Conservation (phyloP, 495 filamentous ascomycete genomes). For the Aspergillus hancockii region DNA sequence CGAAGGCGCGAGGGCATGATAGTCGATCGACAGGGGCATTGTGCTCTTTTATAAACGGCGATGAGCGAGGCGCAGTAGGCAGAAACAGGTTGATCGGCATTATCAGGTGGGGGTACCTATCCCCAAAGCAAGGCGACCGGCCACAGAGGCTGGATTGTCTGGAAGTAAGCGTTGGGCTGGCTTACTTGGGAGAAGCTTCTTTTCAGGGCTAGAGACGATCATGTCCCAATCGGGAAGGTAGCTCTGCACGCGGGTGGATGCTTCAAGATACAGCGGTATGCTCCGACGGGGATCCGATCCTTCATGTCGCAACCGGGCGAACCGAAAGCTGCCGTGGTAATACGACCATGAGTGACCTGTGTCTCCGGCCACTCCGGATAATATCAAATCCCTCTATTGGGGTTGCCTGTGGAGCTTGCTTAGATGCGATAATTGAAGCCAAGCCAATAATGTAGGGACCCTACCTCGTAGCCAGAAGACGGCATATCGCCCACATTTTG, state of each 20-base stretch:
- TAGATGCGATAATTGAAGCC: background rate
- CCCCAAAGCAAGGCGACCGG: background rate
- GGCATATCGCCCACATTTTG: background rate
- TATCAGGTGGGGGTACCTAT: background rate
- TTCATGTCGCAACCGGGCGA: background rate
- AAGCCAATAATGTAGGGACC: background rate
- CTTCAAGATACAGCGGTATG: background rate
- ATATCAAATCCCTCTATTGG: background rate
- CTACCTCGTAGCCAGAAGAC: background rate
- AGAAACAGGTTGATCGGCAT: background rate
- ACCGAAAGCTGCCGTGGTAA: background rate
- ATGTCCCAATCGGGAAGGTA: background rate
- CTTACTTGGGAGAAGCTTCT: background rate
- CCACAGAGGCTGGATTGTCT: background rate
- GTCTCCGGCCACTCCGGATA: background rate
- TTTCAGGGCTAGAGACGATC: background rate
- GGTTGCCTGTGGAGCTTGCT: background rate
- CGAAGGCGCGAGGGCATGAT: background rate
- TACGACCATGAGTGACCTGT: background rate
- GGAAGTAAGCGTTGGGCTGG: background rate
- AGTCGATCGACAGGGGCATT: background rate
- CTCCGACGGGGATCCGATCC: background rate
- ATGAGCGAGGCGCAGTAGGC: background rate
- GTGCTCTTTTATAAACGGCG: background rate
- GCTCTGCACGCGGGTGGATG: background rate